Base-by-base conservation (phyloP, 2,329 filamentous ascomycete genomes). In the Colletotrichum euphorbiae region DNA sequence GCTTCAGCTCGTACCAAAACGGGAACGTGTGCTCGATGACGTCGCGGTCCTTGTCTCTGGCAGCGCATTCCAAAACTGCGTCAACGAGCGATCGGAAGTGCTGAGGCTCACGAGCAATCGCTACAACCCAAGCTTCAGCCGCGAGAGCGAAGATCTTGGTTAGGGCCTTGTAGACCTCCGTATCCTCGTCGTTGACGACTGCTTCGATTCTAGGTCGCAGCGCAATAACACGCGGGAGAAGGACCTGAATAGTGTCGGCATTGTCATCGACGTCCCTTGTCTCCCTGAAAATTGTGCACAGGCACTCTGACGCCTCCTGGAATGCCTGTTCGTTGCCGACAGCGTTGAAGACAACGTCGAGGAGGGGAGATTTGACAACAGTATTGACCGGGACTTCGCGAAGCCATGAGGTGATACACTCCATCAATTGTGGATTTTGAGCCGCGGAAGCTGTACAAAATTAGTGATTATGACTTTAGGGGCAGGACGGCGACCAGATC, bases 1-100 rank as follows among this genome's bases (percentile, higher is more conserved):
- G 94, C 83, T 99, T 99, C 52, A 99, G 86, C 77, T 99, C 96
- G 77, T 97, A 98, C 96, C 96, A 99, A 82, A 99, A 98, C 72
- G 89, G 90, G 80, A 99, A 99, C 0, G 97, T 99, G 74, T 96
- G 90, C 61, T 93, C 93, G 71, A 99, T 94, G 4, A 94, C 93
- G 72, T 99, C 96, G 70, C 92, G 89, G 61, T 98, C 95, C 77
- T 90, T 90, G 78, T 99, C 96, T 72, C 92, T 88, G 11, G 91
- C 89, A 69, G 93, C 94, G 75, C 94, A 97, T 80, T 98, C 94
- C n/a, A 98, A 85, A 15, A 99, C 90, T 6, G 92, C 90, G 74
- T 98, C 94, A 11, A 99, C 95, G 5, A 99, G 84, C 11, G 89
- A 89, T 43, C 92, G 88, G 82, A 98, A 98, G 57, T 94, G 89